Evolutionary conservation across 2,329 filamentous ascomycete genomes (phyloP), one percentile per base, ranked within the genome.

Genomic region (Rhynchosporium secalis): DNA sequence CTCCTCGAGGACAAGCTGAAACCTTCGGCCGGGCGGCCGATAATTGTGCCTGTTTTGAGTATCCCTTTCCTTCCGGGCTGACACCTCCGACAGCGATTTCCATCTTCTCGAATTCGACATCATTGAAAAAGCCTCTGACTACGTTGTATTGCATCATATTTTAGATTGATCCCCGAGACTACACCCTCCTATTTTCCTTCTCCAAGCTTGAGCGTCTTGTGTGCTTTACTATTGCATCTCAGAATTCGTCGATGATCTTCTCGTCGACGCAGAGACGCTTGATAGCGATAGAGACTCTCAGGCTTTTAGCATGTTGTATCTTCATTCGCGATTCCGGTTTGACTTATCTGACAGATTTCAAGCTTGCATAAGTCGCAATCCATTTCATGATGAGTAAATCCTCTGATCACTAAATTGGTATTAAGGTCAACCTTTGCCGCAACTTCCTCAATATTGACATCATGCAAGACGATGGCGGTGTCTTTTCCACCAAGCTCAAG

Each of bases 401-500:
- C 69, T 63, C 69, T 63, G 4, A 55, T 60, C 20, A 36, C 47
- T 56, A 65, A 3, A 7, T 1, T 20, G 60, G 1, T 65, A 65
- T 9, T 3, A 10, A n/a, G 1, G 3, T 10, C 49, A 40, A 20
- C 60, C 64, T 49, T 63, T 45, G 10, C 51, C 86, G 62, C 69
- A 26, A 69, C 69, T 28, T 62, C 59, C 43, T 71, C 68, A 1
- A 71, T 40, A 56, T 88, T 83, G 5, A 85, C 85, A 65, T 88
- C 86, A 4, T 81, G 77, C 63, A 88, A 88, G 4, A 88, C 81
- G 10, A 88, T 70, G 0, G 86, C 76, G 0, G 86, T 85, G 2
- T 81, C 85, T 74, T 88, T 88, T 52, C 86, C 86, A 26, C 86
- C 86, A 4, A 84, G 84, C 74, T 87, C 85, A 9, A 87, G 78